Evolutionary conservation across 768 basidiomycete genomes (phyloP).

Genomic region (Gymnopilus junonius): DNA sequence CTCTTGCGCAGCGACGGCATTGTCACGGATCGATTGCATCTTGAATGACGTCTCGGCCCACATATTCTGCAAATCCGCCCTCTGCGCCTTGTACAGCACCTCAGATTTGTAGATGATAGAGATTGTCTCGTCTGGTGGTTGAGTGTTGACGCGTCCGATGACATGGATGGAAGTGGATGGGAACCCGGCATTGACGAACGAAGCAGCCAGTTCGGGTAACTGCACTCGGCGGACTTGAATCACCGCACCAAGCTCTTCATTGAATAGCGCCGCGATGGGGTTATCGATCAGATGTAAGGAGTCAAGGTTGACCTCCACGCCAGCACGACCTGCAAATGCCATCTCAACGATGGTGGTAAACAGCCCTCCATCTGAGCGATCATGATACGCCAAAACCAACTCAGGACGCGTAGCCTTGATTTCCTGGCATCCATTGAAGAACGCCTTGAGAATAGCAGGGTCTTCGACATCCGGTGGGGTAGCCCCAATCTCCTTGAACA

Average conservation of each 20-base stretch:
- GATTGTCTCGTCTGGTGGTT: conserved; percentile 61
- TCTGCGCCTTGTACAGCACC: conserved; percentile 66
- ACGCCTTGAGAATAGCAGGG: conserved; percentile 74
- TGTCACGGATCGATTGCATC: conserved; percentile 91
- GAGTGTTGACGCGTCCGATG: conserved; percentile 67
- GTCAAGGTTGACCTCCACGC: conserved; percentile 78
- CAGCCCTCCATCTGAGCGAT: conserved; percentile 96
- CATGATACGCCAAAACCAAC: conserved; percentile 92
- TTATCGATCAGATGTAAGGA: conserved; percentile 52
- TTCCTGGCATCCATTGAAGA: conserved; percentile 79
- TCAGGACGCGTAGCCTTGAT: conserved; percentile 60
- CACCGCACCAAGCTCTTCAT: conserved; percentile 95
- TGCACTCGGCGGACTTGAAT: conserved; percentile 77
- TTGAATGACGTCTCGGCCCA: conserved; percentile 96
- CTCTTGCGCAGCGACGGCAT: conserved; percentile 73
- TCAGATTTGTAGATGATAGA: conserved; percentile 54
- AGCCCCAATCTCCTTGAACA: conserved; percentile 89
- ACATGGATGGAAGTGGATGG: conserved; percentile 76
- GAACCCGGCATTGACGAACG: conserved; percentile 76
- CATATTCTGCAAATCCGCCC: conserved; percentile 73
- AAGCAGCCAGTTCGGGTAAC: conserved; percentile 54
- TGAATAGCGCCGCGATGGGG: conserved; percentile 80
- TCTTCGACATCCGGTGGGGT: conserved; percentile 89
- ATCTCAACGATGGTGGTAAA: conserved; percentile 93
- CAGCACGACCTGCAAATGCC: conserved; percentile 89